A percentile compares a stretch with the other conserved stretches of the same genome.
phyloP scores from a whole-genome alignment of 164 flowering plant genomes.

The Saururus chinensis region DNA sequence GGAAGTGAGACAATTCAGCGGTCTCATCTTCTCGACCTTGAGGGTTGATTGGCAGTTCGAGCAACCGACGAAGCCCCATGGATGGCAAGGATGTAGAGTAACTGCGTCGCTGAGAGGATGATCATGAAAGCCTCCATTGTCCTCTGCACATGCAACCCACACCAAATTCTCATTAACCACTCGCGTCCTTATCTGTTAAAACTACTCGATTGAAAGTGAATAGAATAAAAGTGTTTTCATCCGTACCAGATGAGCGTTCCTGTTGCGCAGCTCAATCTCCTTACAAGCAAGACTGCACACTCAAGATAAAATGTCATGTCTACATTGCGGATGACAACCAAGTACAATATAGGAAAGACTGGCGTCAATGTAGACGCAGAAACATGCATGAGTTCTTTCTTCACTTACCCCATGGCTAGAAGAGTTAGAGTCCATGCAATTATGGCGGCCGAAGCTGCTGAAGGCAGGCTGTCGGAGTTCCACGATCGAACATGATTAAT shows the following conservation, averaged over 20 bases:
- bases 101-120: conserved; percentile 73
- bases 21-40: conserved; percentile 13
- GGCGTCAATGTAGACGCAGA: not conserved
- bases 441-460: conserved; percentile 56
- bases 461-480: conserved; percentile 47
- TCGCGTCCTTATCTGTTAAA: not conserved
- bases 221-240: not conserved
- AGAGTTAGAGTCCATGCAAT: conserved; percentile 79
- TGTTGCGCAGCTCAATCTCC: conserved; percentile 44
- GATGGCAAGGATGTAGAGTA: conserved; percentile 57
- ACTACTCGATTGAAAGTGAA: too few relatives aligned
- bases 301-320: not conserved
- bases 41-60: not conserved
- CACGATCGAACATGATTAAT: conserved; percentile 46
- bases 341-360: too few relatives aligned
- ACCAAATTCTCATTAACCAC: not conserved
- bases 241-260: conserved; percentile 69
- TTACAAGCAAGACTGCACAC: conserved; percentile 73
- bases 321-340: not conserved
- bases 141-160: conserved; percentile 36
- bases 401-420: conserved; percentile 74
- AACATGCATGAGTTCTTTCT: not conserved
- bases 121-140: conserved; percentile 91
- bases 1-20: not conserved
- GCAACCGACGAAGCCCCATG: conserved; percentile 16